A percentile compares a stretch with the other conserved stretches of the same genome.
phyloP scores from a whole-genome alignment of 2,329 filamentous ascomycete genomes.

The Aschersonia sp. region DNA sequence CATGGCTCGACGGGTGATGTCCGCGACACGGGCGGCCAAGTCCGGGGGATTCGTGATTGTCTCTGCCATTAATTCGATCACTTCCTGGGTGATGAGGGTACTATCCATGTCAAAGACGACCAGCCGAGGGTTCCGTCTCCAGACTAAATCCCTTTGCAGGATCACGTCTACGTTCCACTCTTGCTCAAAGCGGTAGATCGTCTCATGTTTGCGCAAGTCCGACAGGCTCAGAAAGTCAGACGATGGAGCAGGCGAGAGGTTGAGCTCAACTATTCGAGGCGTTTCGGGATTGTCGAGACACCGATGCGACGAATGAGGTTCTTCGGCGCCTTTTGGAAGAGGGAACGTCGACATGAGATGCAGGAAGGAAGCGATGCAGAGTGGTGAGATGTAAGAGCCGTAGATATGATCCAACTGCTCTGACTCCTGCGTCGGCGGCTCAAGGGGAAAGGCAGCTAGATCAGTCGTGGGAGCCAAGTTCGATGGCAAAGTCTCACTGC shows the following conservation, averaged over 20 bases:
- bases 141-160: slow-evolving; percentile 59
- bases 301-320: slow-evolving; percentile 46
- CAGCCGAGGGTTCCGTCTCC: slow-evolving; percentile 66
- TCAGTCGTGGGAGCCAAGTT: slow-evolving; percentile 46
- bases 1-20: slow-evolving; percentile 90
- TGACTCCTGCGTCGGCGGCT: slow-evolving; percentile 37
- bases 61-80: slow-evolving; percentile 87
- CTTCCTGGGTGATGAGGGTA: slow-evolving; percentile 92
- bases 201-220: slow-evolving; percentile 66
- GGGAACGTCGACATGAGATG: slow-evolving; percentile 52
- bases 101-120: slow-evolving; percentile 99
- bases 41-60: slow-evolving; percentile 55
- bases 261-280: slow-evolving; percentile 52
- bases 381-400: slow-evolving; percentile 48
- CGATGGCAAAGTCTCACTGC: slow-evolving; percentile 24
- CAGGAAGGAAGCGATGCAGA: slow-evolving; percentile 51
- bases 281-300: slow-evolving; percentile 46
- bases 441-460: slow-evolving; percentile 43
- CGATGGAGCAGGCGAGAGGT: slow-evolving; percentile 44
- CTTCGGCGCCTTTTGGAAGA: slow-evolving; percentile 32
- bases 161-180: slow-evolving; percentile 83
- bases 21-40: slow-evolving; percentile 67
- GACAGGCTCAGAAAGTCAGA: slow-evolving; percentile 49
- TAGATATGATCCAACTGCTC: slow-evolving; percentile 51
- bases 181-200: slow-evolving; percentile 69